phyloP scores from a whole-genome alignment of 2,329 filamentous ascomycete genomes.

The Diaporthe batatas region DNA sequence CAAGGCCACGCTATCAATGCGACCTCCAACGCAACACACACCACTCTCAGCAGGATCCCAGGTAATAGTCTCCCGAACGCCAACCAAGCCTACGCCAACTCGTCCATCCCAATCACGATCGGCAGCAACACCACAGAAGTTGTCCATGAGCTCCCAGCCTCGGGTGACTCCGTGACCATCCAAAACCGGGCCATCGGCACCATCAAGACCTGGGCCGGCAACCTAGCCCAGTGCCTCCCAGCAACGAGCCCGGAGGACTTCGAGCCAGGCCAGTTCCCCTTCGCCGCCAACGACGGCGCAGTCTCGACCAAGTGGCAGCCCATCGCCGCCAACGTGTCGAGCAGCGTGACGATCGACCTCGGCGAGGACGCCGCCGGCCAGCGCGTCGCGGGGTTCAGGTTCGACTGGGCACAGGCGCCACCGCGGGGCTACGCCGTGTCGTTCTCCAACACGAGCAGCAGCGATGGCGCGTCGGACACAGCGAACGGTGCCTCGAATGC shows the following conservation, averaged over 20 bases:
- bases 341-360: slow-evolving; percentile 39
- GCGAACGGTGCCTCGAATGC: background rate
- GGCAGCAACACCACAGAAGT: slow-evolving; percentile 57
- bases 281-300: slow-evolving; percentile 50
- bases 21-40: slow-evolving; percentile 49
- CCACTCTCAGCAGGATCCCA: slow-evolving; percentile 43
- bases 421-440: slow-evolving; percentile 36
- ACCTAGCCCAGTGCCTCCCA: slow-evolving; percentile 75
- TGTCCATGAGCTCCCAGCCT: slow-evolving; percentile 59
- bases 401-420: slow-evolving; percentile 42
- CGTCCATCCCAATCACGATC: slow-evolving; percentile 70
- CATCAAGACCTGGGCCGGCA: slow-evolving; percentile 66
- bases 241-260: slow-evolving; percentile 61
- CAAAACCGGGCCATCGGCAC: slow-evolving; percentile 70
- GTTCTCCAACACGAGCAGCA: slow-evolving; percentile 29
- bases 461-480: background rate
- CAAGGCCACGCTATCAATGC: slow-evolving; percentile 40
- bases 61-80: slow-evolving; percentile 60
- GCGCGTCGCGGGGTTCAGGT: slow-evolving; percentile 32
- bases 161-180: slow-evolving; percentile 63
- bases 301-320: slow-evolving; percentile 42
- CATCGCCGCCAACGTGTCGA: slow-evolving; percentile 34
- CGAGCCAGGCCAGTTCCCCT: slow-evolving; percentile 76
- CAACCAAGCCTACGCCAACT: slow-evolving; percentile 65
- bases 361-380: slow-evolving; percentile 24